Conservation (phyloP, 495 filamentous ascomycete species). For the Penicillium turbatum region DNA sequence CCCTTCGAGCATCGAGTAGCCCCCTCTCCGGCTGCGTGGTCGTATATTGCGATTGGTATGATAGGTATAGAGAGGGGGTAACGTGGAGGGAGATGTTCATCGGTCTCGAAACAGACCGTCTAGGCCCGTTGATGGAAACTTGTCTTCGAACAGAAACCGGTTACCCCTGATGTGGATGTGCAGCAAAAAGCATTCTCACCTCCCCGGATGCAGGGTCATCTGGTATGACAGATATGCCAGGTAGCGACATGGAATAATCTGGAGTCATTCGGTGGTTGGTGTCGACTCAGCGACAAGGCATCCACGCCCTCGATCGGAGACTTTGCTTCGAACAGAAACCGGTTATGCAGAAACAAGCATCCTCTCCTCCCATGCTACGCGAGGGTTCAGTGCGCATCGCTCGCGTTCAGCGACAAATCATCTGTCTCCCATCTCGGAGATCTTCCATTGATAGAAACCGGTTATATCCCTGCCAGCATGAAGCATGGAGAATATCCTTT, state of each 20-base stretch:
- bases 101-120: neutral
- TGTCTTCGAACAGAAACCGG: neutral
- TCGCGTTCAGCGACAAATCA: neutral
- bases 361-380: neutral
- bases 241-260: too few relatives aligned
- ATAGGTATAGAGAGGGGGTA: neutral
- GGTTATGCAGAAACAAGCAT: neutral
- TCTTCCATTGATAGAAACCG: neutral
- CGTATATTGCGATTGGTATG: neutral
- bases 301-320: too few relatives aligned
- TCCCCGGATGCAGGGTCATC: neutral
- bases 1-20: neutral
- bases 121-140: neutral
- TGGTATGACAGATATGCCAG: too few relatives aligned
- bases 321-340: neutral
- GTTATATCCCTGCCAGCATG: neutral
- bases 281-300: too few relatives aligned
- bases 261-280: too few relatives aligned
- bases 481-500: too few relatives aligned
- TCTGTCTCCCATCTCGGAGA: neutral
- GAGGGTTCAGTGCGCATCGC: neutral
- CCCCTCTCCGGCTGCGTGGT: neutral
- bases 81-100: neutral
- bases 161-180: neutral
- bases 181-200: neutral